Conservation (phyloP, 495 filamentous ascomycete genomes). For the Trichoderma parareesei region DNA sequence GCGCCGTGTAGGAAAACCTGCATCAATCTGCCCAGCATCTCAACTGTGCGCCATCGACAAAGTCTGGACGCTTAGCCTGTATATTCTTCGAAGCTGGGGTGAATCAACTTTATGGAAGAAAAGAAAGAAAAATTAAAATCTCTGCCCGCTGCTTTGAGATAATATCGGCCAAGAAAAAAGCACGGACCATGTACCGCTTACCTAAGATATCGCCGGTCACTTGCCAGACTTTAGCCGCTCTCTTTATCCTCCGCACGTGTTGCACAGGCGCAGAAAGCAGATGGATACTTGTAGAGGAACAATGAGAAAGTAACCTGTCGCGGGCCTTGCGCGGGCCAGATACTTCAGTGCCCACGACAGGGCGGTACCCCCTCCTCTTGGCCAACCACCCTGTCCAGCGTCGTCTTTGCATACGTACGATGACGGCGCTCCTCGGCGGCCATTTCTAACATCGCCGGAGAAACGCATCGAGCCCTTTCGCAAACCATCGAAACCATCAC, state of each 20-base stretch:
- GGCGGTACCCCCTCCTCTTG: not conserved
- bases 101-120: slow-evolving; percentile 37
- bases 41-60: slow-evolving; percentile 33
- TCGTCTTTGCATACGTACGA: slow-evolving; percentile 5
- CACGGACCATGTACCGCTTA: slow-evolving; percentile 16
- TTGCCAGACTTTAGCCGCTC: not conserved
- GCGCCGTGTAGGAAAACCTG: slow-evolving; percentile 23
- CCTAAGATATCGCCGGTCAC: not conserved
- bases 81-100: slow-evolving; percentile 32
- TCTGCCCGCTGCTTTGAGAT: slow-evolving; percentile 11
- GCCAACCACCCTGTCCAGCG: not conserved
- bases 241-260: not conserved
- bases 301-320: not conserved
- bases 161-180: slow-evolving; percentile 7
- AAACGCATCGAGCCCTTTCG: not conserved
- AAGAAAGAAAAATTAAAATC: slow-evolving; percentile 19
- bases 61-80: slow-evolving; percentile 31
- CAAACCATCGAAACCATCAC: not conserved
- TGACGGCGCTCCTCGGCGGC: slow-evolving; percentile 5
- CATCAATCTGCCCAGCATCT: slow-evolving; percentile 40
- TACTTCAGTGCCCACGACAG: not conserved
- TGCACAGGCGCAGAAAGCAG: not conserved
- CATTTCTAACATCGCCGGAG: slow-evolving; percentile 12
- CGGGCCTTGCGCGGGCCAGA: not conserved
- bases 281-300: not conserved